Conservation (phyloP, 768 basidiomycete genomes). For the Trametes gibbosa region DNA sequence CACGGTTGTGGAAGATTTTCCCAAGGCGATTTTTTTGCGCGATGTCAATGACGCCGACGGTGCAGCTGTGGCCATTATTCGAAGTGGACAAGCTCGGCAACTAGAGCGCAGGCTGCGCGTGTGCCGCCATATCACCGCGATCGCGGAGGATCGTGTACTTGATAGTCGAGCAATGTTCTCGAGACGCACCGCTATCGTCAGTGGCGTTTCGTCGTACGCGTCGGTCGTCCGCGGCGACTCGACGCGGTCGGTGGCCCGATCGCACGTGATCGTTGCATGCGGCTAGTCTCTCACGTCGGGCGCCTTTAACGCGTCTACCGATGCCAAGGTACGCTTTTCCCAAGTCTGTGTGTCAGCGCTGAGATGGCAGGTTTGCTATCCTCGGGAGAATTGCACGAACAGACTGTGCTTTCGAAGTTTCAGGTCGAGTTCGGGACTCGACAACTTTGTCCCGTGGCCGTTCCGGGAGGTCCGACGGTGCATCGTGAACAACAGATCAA, state of each 20-base stretch:
- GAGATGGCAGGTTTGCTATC: slow-evolving; percentile 4
- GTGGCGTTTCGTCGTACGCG: background rate
- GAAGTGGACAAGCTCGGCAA: background rate
- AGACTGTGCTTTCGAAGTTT: background rate
- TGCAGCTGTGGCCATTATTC: background rate
- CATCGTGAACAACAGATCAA: background rate
- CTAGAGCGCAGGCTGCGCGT: background rate
- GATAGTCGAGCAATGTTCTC: too few species aligned
- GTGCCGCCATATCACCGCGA: background rate
- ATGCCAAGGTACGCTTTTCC: background rate
- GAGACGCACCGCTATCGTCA: slow-evolving; percentile 4
- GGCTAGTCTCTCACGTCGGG: slow-evolving; percentile 11
- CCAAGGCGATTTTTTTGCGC: background rate
- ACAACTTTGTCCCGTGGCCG: background rate
- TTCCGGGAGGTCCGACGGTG: background rate
- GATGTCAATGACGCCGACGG: slow-evolving; percentile 1
- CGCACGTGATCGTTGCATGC: slow-evolving; percentile 23
- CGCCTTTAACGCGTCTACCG: slow-evolving; percentile 10
- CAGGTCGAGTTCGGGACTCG: slow-evolving; percentile 5
- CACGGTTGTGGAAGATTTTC: background rate
- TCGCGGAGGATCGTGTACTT: too few species aligned
- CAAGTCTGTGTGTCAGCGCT: slow-evolving; percentile 1
- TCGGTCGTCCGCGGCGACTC: background rate
- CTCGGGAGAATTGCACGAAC: slow-evolving; percentile 15
- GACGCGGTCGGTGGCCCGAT: background rate